Evolutionary conservation across 441 rosid genomes (phyloP).

Genomic region (Gossypium lobatum): DNA sequence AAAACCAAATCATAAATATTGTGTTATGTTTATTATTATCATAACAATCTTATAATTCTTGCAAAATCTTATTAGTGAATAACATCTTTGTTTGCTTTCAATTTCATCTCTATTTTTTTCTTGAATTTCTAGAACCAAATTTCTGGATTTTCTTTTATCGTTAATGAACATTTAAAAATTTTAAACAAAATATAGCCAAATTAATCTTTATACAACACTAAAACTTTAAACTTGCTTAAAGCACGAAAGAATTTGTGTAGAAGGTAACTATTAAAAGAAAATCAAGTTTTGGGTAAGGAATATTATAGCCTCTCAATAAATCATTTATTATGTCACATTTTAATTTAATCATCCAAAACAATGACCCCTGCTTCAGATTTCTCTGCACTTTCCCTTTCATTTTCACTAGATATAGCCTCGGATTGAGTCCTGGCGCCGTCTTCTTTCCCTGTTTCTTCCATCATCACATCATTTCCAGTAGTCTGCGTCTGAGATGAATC

Average conservation of each 20-base stretch:
- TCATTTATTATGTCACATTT: neutral
- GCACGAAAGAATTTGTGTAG: neutral
- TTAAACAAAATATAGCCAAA: neutral
- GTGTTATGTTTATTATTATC: neutral
- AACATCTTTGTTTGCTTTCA: neutral
- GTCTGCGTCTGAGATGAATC: neutral
- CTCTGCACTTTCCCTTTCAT: neutral
- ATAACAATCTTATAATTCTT: neutral
- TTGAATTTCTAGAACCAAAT: neutral
- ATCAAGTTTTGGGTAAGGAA: neutral
- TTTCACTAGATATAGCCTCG: neutral
- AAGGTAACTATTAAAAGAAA: neutral
- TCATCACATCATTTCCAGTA: neutral
- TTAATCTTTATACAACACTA: neutral
- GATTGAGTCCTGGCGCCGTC: conserved; percentile 7
- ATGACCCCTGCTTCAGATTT: conserved; percentile 22
- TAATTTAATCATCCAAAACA: conserved; percentile 33
- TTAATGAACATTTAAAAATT: neutral
- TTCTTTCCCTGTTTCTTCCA: neutral
- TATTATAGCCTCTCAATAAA: neutral
- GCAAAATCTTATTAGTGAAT: neutral
- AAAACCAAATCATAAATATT: neutral
- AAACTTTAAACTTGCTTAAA: neutral
- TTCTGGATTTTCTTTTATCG: neutral
- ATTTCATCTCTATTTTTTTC: neutral